Percentiles rank a stretch among this genome's conserved stretches.
These are phyloP conservation scores for Seiridium unicorne DNA, from an alignment of 2,329 filamentous ascomycete species.

Conservation along the genomic window DNA sequence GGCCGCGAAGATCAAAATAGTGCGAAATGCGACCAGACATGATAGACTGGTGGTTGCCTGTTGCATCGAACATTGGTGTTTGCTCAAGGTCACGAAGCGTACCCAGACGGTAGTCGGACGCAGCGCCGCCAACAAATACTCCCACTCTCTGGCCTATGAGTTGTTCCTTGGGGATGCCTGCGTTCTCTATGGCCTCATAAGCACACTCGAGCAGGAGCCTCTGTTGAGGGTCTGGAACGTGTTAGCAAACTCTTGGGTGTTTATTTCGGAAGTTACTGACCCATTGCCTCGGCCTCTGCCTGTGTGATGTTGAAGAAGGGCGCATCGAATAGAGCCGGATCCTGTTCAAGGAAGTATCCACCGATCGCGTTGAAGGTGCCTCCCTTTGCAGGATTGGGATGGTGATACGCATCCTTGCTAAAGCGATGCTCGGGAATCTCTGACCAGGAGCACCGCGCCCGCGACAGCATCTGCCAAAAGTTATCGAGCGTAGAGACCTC, in stretches of 20 bases:
- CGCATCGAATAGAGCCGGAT: slow-evolving; percentile 28
- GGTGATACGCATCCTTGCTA: slow-evolving; percentile 29
- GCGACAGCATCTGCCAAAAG: slow-evolving; percentile 29
- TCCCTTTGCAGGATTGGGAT: slow-evolving; percentile 31
- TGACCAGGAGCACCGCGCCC: slow-evolving; percentile 25
- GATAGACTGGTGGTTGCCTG: slow-evolving; percentile 30
- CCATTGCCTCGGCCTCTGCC: slow-evolving; percentile 33
- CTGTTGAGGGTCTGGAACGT: slow-evolving; percentile 23
- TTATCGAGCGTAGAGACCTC: slow-evolving; percentile 27
- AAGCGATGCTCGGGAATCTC: slow-evolving; percentile 30
- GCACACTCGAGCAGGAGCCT: slow-evolving; percentile 28
- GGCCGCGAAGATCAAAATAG: slow-evolving; percentile 36
- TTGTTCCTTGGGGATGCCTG: slow-evolving; percentile 13
- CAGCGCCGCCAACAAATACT: slow-evolving; percentile 11
- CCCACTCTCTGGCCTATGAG: slow-evolving; percentile 11
- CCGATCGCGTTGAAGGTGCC: slow-evolving; percentile 28
- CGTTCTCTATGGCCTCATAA: slow-evolving; percentile 26
- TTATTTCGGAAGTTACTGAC: slow-evolving; percentile 13
- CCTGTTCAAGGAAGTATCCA: slow-evolving; percentile 30
- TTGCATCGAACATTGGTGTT: slow-evolving; percentile 15
- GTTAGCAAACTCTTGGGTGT: background rate
- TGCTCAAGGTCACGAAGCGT: slow-evolving; percentile 11
- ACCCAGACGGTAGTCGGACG: slow-evolving; percentile 11
- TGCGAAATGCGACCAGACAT: slow-evolving; percentile 23
- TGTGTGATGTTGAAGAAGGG: slow-evolving; percentile 35